These are phyloP conservation scores for Aspergillus vadensis DNA, from an alignment of 2,329 filamentous ascomycete species.

Conservation along the genomic window DNA sequence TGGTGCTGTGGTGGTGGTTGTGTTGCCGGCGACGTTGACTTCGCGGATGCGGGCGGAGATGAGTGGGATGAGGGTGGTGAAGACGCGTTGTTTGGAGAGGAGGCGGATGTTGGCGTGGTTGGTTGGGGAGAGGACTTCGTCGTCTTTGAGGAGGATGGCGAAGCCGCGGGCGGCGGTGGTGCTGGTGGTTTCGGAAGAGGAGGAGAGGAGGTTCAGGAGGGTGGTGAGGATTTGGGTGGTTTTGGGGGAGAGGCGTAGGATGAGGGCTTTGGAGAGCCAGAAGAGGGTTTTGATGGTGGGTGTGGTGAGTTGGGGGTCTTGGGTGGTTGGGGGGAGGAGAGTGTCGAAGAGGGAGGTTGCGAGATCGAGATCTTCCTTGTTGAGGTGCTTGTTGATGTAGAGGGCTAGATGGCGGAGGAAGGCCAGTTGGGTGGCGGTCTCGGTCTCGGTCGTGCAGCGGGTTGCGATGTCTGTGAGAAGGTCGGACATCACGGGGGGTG, in stretches of 20 bases:
- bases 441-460: slow-evolving; percentile 34
- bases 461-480: slow-evolving; percentile 41
- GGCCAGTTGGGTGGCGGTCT: slow-evolving; percentile 42
- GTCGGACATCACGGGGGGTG: slow-evolving; percentile 29
- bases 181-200: slow-evolving; percentile 51
- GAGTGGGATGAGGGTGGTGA: slow-evolving; percentile 60
- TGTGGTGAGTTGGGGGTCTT: slow-evolving; percentile 31
- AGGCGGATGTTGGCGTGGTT: slow-evolving; percentile 65
- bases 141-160: slow-evolving; percentile 59
- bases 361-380: slow-evolving; percentile 34
- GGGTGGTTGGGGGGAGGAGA: slow-evolving; percentile 28
- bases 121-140: slow-evolving; percentile 61
- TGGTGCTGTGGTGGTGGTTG: slow-evolving; percentile 28
- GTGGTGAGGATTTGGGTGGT: slow-evolving; percentile 55
- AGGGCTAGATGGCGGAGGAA: slow-evolving; percentile 47
- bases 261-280: slow-evolving; percentile 62
- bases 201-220: slow-evolving; percentile 49
- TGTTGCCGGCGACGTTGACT: slow-evolving; percentile 37
- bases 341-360: slow-evolving; percentile 36
- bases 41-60: slow-evolving; percentile 57
- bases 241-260: slow-evolving; percentile 55
- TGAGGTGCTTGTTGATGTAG: slow-evolving; percentile 46
- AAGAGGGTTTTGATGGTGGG: slow-evolving; percentile 59
- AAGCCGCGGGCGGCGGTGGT: slow-evolving; percentile 59
- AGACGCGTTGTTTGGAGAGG: slow-evolving; percentile 65